Evolutionary conservation across 2,329 filamentous ascomycete species (phyloP).

Genomic region (Exophiala viscosa): DNA sequence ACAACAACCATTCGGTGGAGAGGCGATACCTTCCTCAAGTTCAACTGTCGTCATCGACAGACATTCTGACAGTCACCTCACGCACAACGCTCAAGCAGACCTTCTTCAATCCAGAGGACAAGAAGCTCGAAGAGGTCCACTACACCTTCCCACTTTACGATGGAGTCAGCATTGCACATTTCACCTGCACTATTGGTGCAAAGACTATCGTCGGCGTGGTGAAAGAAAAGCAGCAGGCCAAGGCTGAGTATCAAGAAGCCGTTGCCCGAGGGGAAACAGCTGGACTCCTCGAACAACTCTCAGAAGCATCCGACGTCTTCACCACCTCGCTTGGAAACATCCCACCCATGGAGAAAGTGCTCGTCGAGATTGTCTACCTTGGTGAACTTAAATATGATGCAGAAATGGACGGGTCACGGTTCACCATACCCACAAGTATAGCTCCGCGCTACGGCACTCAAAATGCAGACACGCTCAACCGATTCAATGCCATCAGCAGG

Average conservation of each 20-base stretch:
- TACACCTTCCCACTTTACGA: conserved; percentile 72
- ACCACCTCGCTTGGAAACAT: conserved; percentile 66
- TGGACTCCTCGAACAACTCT: conserved; percentile 61
- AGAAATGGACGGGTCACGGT: conserved; percentile 63
- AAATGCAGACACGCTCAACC: background rate
- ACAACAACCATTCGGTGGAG: background rate
- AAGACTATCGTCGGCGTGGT: conserved; percentile 59
- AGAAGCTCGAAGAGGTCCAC: conserved; percentile 51
- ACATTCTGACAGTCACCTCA: conserved; percentile 55
- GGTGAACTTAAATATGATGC: conserved; percentile 70
- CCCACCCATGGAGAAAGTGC: conserved; percentile 53
- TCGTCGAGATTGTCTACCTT: conserved; percentile 63
- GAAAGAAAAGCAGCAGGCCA: conserved; percentile 62
- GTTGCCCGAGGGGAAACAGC: conserved; percentile 58
- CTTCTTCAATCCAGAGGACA: conserved; percentile 54
- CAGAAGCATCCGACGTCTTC: conserved; percentile 62
- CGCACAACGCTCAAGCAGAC: conserved; percentile 55
- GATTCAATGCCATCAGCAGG: conserved; percentile 21
- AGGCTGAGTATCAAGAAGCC: conserved; percentile 57
- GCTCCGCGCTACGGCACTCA: conserved; percentile 61
- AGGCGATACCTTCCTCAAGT: conserved; percentile 57
- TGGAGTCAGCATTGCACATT: conserved; percentile 66
- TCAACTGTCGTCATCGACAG: conserved; percentile 56
- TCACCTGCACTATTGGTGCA: conserved; percentile 60
- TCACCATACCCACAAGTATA: conserved; percentile 65